These are phyloP conservation scores for Rhizopus arrhizus DNA, from an alignment of 371 early-diverging fungal genomes.

Conservation along the genomic window DNA sequence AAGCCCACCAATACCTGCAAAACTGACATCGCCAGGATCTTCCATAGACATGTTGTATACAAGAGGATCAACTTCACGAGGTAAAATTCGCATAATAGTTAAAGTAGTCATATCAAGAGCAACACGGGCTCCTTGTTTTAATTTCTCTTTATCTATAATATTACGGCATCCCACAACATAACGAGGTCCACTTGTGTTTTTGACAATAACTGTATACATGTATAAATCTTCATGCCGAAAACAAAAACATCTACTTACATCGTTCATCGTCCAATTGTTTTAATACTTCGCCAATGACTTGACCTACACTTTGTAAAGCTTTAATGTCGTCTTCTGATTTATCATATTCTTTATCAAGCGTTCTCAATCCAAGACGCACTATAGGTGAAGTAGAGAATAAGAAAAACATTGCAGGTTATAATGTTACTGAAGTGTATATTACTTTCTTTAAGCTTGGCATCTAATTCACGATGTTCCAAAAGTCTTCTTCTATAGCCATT, in stretches of 20 bases:
- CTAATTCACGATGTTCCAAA: slow-evolving; percentile 91
- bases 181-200: slow-evolving; percentile 97
- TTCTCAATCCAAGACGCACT: slow-evolving; percentile 87
- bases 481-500: slow-evolving; percentile 85
- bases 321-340: slow-evolving; percentile 99
- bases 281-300: slow-evolving; percentile 99
- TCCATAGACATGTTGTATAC: slow-evolving; percentile 99
- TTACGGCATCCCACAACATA: slow-evolving; percentile 99
- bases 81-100: slow-evolving; percentile 98
- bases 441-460: slow-evolving; percentile 94
- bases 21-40: slow-evolving; percentile 94
- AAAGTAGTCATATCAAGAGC: slow-evolving; percentile 99
- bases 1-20: slow-evolving; percentile 98
- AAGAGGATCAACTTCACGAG: slow-evolving; percentile 99
- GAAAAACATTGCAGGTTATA: neutral
- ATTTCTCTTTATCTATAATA: slow-evolving; percentile 89
- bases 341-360: slow-evolving; percentile 85
- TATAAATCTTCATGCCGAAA: neutral
- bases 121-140: slow-evolving; percentile 96
- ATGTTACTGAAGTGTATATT: slow-evolving; percentile 14
- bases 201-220: slow-evolving; percentile 87
- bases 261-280: slow-evolving; percentile 98
- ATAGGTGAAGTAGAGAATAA: slow-evolving; percentile 16
- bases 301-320: slow-evolving; percentile 98
- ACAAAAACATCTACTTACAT: slow-evolving; percentile 61